Evolutionary conservation across 2,329 filamentous ascomycete genomes (phyloP).

Genomic region (Epichloe gansuensis): DNA sequence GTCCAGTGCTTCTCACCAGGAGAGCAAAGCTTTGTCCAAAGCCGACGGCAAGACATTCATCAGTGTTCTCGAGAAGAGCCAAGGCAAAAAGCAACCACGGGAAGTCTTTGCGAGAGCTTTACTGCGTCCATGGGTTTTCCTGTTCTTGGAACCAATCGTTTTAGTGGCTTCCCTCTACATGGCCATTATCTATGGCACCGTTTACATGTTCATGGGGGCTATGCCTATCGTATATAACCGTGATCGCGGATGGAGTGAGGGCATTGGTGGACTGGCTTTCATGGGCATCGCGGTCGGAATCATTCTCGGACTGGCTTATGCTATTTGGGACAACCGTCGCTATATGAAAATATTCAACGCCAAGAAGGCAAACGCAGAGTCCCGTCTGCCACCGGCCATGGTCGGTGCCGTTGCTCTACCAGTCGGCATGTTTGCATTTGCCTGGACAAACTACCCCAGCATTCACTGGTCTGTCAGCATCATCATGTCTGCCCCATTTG

Average conservation of each 20-base stretch:
- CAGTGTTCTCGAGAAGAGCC: neutral
- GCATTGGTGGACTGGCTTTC: constrained; percentile 43
- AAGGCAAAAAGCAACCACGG: no score
- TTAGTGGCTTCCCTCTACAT: constrained; percentile 46
- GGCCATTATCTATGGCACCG: constrained; percentile 36
- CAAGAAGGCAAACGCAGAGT: constrained; percentile 45
- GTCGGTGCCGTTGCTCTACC: constrained; percentile 42
- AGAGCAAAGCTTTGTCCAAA: constrained; percentile 20
- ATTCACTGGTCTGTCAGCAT: constrained; percentile 38
- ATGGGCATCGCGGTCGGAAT: constrained; percentile 49
- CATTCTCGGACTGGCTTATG: constrained; percentile 36
- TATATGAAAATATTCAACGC: constrained; percentile 29
- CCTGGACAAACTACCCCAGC: constrained; percentile 40
- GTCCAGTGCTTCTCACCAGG: constrained; percentile 34
- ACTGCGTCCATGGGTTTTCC: constrained; percentile 43
- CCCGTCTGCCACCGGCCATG: constrained; percentile 42
- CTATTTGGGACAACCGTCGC: constrained; percentile 33
- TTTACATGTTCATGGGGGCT: constrained; percentile 36
- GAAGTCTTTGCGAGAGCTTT: neutral
- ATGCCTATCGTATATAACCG: constrained; percentile 45
- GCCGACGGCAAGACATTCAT: neutral
- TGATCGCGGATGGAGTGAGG: constrained; percentile 36
- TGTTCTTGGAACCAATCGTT: constrained; percentile 52
- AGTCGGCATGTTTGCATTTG: constrained; percentile 46
- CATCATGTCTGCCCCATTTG: constrained; percentile 28